Percentiles rank a stretch among this genome's conserved stretches.
These are phyloP conservation scores for Tetraselmis chui DNA, from an alignment of 139 green algal species.

Conservation along the genomic window DNA sequence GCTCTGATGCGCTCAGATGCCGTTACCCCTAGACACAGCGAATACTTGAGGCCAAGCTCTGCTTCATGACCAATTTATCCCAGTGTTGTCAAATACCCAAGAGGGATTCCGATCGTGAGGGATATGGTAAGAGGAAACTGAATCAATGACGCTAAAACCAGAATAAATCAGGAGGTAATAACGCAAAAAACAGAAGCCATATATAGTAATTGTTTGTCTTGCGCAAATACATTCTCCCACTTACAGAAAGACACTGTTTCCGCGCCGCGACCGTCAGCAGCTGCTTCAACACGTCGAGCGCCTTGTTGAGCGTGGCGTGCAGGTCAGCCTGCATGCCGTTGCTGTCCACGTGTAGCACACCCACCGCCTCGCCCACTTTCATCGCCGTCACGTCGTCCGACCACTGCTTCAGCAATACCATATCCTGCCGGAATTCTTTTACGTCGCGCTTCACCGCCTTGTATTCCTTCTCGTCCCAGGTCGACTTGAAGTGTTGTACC, in stretches of 20 bases:
- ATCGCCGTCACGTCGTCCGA: conserved; percentile 18
- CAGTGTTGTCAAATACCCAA: too few species aligned
- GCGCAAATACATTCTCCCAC: too few species aligned
- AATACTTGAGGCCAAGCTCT: too few species aligned
- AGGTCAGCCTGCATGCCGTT: conserved; percentile 13
- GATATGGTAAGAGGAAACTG: too few species aligned
- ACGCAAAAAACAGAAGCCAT: too few species aligned
- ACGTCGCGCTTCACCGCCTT: conserved; percentile 26
- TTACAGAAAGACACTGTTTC: conserved; percentile 19
- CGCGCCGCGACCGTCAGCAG: conserved; percentile 37
- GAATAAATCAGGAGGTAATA: too few species aligned
- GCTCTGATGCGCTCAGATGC: too few species aligned
- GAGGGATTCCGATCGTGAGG: too few species aligned
- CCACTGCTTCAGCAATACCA: conserved; percentile 39
- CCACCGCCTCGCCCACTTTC: conserved; percentile 19
- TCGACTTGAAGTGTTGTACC: conserved; percentile 27
- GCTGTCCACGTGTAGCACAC: conserved; percentile 22
- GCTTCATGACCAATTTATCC: too few species aligned
- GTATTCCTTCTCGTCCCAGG: conserved; percentile 24
- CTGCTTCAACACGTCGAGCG: conserved; percentile 22
- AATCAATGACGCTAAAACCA: too few species aligned
- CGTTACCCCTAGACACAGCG: too few species aligned
- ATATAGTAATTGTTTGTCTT: too few species aligned
- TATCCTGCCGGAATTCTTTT: conserved; percentile 37
- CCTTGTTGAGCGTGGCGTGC: conserved; percentile 19